These are phyloP conservation scores for Apiosordaria backusii DNA, from an alignment of 495 filamentous ascomycete species.

Conservation along the genomic window DNA sequence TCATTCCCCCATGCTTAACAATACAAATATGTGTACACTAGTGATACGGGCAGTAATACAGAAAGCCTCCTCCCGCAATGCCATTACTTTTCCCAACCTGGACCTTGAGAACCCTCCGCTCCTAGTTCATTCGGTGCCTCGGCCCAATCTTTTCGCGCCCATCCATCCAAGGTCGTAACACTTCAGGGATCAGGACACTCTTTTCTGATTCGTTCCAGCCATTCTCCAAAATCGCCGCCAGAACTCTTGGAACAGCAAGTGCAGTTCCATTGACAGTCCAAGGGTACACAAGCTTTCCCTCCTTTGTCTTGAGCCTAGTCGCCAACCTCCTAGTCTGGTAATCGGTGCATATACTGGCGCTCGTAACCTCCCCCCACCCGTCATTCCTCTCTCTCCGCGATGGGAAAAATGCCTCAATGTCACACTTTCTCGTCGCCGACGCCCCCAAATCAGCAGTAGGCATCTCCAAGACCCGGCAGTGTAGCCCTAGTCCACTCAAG, in stretches of 20 bases:
- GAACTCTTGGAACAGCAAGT: conserved; percentile 80
- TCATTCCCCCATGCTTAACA: not conserved
- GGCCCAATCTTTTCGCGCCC: conserved; percentile 61
- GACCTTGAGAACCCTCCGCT: conserved; percentile 4
- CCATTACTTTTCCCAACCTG: conserved; percentile 2
- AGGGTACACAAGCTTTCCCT: conserved; percentile 56
- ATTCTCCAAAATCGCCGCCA: conserved; percentile 91
- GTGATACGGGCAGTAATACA: conserved; percentile 1
- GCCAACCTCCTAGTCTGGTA: conserved; percentile 84
- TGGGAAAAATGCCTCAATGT: conserved; percentile 94
- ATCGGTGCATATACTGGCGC: conserved; percentile 86
- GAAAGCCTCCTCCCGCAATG: not conserved
- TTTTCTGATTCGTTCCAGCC: conserved; percentile 70
- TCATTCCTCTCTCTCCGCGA: conserved; percentile 66
- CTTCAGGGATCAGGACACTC: conserved; percentile 69
- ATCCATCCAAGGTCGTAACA: conserved; percentile 77
- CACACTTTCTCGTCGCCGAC: conserved; percentile 76
- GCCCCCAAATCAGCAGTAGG: conserved; percentile 83
- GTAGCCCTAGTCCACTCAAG: conserved; percentile 68
- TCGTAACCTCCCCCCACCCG: conserved; percentile 93
- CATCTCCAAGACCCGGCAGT: conserved; percentile 90
- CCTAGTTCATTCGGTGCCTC: conserved; percentile 25
- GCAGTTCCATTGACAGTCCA: conserved; percentile 95
- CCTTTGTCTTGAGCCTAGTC: conserved; percentile 55
- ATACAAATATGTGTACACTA: not conserved